phyloP scores from a whole-genome alignment of 225 moss, liverwort and hornwort genomes.

The Bryum argenteum region DNA sequence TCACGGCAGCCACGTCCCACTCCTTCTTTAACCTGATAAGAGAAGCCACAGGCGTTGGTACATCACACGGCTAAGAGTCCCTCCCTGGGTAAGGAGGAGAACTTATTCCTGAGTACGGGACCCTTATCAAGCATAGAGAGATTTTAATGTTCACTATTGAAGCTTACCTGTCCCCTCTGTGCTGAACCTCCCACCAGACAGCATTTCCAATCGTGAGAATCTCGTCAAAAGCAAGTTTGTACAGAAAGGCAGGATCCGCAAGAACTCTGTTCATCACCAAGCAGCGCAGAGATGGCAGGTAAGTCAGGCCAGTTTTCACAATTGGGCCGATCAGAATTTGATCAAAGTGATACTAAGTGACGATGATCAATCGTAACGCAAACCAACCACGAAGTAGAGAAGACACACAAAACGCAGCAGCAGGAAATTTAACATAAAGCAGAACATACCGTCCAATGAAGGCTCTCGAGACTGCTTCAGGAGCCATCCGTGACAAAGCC shows the following conservation, averaged over 20 bases:
- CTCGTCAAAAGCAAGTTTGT: slow-evolving; percentile 86
- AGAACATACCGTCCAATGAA: slow-evolving; percentile 77
- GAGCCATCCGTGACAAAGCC: slow-evolving; percentile 64
- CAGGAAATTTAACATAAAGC: background rate
- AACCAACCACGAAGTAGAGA: background rate
- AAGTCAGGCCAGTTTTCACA: slow-evolving; percentile 14
- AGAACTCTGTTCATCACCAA: slow-evolving; percentile 59
- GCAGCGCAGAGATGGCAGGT: background rate
- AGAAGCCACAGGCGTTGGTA: slow-evolving; percentile 8
- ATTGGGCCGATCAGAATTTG: background rate
- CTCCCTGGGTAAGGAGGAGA: background rate
- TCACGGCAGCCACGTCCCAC: slow-evolving; percentile 90
- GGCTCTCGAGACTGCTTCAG: slow-evolving; percentile 73
- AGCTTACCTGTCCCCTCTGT: slow-evolving; percentile 84
- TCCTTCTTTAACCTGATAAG: slow-evolving; percentile 83
- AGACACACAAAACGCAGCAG: background rate
- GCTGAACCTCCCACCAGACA: slow-evolving; percentile 91
- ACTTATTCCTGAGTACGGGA: background rate
- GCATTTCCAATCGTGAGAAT: slow-evolving; percentile 75
- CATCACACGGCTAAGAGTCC: background rate
- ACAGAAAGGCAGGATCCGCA: slow-evolving; percentile 92
- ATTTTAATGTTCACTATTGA: background rate
- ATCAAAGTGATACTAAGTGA: background rate
- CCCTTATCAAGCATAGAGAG: too few relatives aligned
- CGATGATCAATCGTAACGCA: background rate